These are phyloP conservation scores for Anethum foeniculum DNA, from an alignment of 140 eudicot genomes.

Conservation along the genomic window DNA sequence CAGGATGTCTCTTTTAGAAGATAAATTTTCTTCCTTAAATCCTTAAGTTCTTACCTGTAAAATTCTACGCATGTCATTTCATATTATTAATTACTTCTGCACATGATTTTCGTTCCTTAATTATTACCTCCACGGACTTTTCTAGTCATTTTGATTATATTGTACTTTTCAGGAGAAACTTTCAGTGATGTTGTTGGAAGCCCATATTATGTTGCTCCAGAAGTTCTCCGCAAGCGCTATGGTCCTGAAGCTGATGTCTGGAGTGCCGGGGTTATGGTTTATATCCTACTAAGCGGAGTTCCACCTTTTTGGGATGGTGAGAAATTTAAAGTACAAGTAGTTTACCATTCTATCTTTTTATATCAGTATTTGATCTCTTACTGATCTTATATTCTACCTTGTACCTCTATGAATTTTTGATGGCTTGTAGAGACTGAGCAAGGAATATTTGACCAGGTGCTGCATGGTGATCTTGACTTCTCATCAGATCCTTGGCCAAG, in stretches of 20 bases:
- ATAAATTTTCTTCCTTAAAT: background rate
- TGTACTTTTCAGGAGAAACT: conserved; percentile 47
- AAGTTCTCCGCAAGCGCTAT: conserved; percentile 75
- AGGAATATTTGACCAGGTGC: conserved; percentile 82
- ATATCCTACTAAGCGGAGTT: conserved; percentile 80
- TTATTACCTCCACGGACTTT: background rate
- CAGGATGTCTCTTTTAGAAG: background rate
- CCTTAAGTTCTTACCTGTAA: background rate
- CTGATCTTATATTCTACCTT: conserved; percentile 5
- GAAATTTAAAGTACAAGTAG: conserved; percentile 15
- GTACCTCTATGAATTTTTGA: background rate
- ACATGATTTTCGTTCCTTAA: background rate
- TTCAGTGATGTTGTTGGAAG: conserved; percentile 87
- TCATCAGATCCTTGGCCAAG: conserved; percentile 85
- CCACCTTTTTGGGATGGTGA: conserved; percentile 97
- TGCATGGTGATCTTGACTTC: conserved; percentile 87
- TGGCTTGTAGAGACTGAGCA: conserved; percentile 61
- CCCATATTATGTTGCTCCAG: conserved; percentile 96
- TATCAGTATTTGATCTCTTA: background rate
- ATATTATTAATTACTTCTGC: background rate
- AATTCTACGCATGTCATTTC: background rate
- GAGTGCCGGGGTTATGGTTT: conserved; percentile 94
- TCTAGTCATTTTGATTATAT: background rate
- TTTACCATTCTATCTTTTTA: background rate
- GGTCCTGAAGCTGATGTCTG: conserved; percentile 97